Percentiles rank a stretch among this genome's conserved stretches.
Conservation (phyloP, 495 filamentous ascomycete genomes). For the Aspergillus affinis region DNA sequence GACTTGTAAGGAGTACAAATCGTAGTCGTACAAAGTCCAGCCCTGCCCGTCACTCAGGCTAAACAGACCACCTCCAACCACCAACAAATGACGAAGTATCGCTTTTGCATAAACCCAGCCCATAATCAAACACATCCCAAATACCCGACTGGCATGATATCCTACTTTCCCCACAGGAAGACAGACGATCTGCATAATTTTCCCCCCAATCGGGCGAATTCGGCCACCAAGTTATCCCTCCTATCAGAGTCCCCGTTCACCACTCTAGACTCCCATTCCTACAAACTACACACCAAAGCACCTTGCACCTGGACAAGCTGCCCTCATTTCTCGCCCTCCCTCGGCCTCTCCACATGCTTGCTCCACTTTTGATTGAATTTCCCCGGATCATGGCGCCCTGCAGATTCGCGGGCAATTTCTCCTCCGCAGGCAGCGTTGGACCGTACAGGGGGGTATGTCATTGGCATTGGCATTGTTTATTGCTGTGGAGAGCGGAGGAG, state of each 20-base stretch:
- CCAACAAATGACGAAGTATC: background rate
- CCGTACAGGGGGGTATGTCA: background rate
- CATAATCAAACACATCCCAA: background rate
- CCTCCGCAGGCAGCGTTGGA: background rate
- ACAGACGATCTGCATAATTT: conserved; percentile 22
- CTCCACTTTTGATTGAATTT: background rate
- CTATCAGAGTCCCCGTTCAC: conserved; percentile 25
- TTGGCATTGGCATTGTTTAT: background rate
- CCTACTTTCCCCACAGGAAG: background rate
- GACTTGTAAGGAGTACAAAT: no score
- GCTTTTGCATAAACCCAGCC: background rate
- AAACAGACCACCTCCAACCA: background rate
- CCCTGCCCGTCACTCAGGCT: background rate
- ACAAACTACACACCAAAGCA: no score
- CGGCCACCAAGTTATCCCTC: conserved; percentile 27
- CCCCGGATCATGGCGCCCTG: conserved; percentile 3
- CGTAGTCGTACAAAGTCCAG: no score
- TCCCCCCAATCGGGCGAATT: conserved; percentile 38
- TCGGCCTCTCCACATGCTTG: conserved; percentile 7
- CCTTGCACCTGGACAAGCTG: no score
- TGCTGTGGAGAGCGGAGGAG: no score
- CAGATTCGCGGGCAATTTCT: background rate
- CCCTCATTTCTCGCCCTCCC: no score
- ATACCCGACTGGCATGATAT: no score
- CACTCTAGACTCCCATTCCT: no score